These are phyloP conservation scores for Rubia balearica DNA, from an alignment of 305 asterid genomes.

Conservation along the genomic window DNA sequence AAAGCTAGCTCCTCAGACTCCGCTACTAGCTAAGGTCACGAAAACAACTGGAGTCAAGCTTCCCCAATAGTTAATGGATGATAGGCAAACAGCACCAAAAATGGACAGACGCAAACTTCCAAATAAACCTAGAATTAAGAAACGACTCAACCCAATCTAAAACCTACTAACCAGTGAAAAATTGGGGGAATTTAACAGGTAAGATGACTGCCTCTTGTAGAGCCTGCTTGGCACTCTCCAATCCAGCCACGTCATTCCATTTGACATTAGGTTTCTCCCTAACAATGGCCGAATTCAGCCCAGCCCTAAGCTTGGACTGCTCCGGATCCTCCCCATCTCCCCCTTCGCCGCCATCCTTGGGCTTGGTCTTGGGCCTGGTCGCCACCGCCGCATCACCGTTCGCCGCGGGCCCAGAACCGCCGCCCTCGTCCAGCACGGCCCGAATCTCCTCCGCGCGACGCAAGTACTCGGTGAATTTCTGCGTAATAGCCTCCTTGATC, in stretches of 20 bases:
- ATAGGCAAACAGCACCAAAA: slow-evolving; percentile 1
- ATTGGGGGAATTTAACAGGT: slow-evolving; percentile 92
- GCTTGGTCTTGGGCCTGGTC: slow-evolving; percentile 65
- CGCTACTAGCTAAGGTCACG: background rate
- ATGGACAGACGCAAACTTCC: background rate
- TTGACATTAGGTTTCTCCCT: slow-evolving; percentile 91
- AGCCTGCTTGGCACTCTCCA: slow-evolving; percentile 95
- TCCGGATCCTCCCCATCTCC: slow-evolving; percentile 89
- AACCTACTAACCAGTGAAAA: slow-evolving; percentile 59
- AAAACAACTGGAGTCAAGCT: background rate
- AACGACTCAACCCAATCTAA: background rate
- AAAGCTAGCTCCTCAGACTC: background rate
- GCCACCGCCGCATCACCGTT: slow-evolving; percentile 89
- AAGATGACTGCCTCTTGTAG: slow-evolving; percentile 94
- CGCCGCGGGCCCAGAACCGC: slow-evolving; percentile 59
- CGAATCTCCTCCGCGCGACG: slow-evolving; percentile 98
- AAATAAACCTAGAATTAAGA: background rate
- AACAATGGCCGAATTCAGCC: slow-evolving; percentile 77
- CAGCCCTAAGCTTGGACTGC: slow-evolving; percentile 70
- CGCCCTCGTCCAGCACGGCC: slow-evolving; percentile 81
- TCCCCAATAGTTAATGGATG: slow-evolving; percentile 2
- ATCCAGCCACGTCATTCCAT: slow-evolving; percentile 96
- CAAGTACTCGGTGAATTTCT: slow-evolving; percentile 84
- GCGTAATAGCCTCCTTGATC: slow-evolving; percentile 92
- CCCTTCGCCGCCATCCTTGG: slow-evolving; percentile 55